phyloP scores from a whole-genome alignment of 2,329 filamentous ascomycete genomes.

The Thermomyces lanuginosus region DNA sequence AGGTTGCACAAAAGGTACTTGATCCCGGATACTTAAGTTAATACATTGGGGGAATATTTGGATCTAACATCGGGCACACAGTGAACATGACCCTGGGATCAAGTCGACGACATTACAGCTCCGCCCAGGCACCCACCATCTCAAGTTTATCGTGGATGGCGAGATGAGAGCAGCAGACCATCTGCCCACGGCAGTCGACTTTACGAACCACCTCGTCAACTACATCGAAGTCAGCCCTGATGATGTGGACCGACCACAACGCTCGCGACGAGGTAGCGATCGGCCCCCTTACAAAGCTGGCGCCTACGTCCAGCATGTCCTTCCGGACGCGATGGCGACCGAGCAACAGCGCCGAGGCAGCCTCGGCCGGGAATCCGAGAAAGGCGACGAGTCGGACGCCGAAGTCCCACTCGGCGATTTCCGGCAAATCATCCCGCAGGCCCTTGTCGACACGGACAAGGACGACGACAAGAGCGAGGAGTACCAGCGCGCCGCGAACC shows the following conservation, averaged over 20 bases:
- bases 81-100: constrained; percentile 36
- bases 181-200: constrained; percentile 88
- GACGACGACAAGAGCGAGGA: constrained; percentile 59
- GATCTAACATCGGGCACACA: constrained; percentile 8
- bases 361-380: constrained; percentile 28
- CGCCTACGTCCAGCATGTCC: constrained; percentile 29
- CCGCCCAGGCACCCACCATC: constrained; percentile 83
- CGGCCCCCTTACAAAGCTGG: constrained; percentile 22
- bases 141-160: constrained; percentile 89
- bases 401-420: constrained; percentile 44
- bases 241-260: constrained; percentile 32
- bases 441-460: constrained; percentile 69
- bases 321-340: constrained; percentile 19
- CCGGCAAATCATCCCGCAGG: constrained; percentile 60
- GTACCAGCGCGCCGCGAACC: constrained; percentile 58
- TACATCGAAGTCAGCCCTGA: constrained; percentile 86
- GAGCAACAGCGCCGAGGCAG: constrained; percentile 18
- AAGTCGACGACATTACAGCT: constrained; percentile 68
- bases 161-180: constrained; percentile 79
- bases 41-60: too few relatives aligned
- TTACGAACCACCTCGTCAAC: constrained; percentile 94
- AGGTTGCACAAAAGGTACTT: constrained; percentile 71
- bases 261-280: constrained; percentile 20
- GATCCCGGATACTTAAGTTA: too few relatives aligned
- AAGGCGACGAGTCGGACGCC: constrained; percentile 36